Evolutionary conservation across 495 filamentous ascomycete species (phyloP), one percentile per base, ranked within the genome.

Genomic region (Pseudotulostoma volvatum): DNA sequence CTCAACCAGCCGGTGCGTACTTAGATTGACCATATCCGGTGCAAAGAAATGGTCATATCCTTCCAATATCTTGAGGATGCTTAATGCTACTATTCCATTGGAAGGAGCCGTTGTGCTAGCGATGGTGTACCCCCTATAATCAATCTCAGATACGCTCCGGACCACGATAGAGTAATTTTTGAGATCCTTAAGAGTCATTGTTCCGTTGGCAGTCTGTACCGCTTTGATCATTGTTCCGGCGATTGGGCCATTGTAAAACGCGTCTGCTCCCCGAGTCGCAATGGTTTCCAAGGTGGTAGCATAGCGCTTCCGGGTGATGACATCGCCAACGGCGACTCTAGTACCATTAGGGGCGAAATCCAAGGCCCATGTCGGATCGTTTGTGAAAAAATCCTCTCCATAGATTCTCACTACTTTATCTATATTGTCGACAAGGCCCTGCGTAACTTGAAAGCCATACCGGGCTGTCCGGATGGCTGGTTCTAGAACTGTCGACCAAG

Each of bases 261-360:
- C 74, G 47, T 80, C 70, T 0, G 75, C 52, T 0, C 87, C 87
- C 8, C 71, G 34, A 7, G 71, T 51, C 0, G 82, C 81, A 49
- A 95, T 81, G 3, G 66, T 63, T 41, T 86, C 74, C 0, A 95
- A 66, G 0, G 84, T 86, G 41, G 80, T 59, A 8, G 82, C 86
- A 53, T 81, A 86, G 15, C 87, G 69, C 45, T 73, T 77, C 18
- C 85, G 63, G 0, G 81, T 86, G 37, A 95, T 81, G 0, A 55
- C 77, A 28, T 93, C 84, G 8, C 79, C 80, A 7, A 85, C 51
- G 8, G 66, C 64, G 0, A 93, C 48, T 2, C 79, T 60, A 0
- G 69, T 78, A 3, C 79, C 79, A 38, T 87, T 77, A 0, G 87
- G 87, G 9, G 86, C 85, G 54, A 93, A 95, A 44, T 95, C 87